Evolutionary conservation across 2,329 filamentous ascomycete species (phyloP).

Genomic region (Microdochium nivale): DNA sequence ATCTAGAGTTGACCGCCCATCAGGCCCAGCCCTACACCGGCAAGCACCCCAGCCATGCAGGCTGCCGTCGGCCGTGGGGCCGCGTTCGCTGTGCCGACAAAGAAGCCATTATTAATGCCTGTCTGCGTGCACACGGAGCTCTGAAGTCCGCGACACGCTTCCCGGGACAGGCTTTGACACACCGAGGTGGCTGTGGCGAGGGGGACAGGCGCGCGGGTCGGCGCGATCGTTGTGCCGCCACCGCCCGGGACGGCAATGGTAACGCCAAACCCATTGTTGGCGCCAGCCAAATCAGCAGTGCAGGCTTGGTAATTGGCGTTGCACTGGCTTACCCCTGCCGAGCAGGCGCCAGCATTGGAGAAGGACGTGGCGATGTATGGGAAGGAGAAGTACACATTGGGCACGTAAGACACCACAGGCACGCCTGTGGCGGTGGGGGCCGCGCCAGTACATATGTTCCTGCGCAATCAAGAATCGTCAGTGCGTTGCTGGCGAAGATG

Average conservation of each 20-base stretch:
- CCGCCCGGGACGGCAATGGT: slow-evolving; percentile 47
- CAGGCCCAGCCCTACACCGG: slow-evolving; percentile 21
- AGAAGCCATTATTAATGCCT: slow-evolving; percentile 14
- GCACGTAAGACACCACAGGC: slow-evolving; percentile 38
- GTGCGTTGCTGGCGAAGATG: not conserved
- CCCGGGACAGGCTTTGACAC: slow-evolving; percentile 45
- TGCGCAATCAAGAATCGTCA: slow-evolving; percentile 11
- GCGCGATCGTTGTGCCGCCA: slow-evolving; percentile 42
- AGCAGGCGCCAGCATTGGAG: slow-evolving; percentile 40
- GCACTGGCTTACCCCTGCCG: slow-evolving; percentile 41
- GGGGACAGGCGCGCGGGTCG: slow-evolving; percentile 27
- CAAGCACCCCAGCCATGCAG: slow-evolving; percentile 18
- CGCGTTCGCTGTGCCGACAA: slow-evolving; percentile 15
- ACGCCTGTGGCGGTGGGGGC: slow-evolving; percentile 29
- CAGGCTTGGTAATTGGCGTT: slow-evolving; percentile 45
- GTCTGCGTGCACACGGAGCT: slow-evolving; percentile 27
- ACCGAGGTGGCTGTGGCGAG: slow-evolving; percentile 40
- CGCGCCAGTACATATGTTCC: slow-evolving; percentile 47
- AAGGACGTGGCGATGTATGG: slow-evolving; percentile 48
- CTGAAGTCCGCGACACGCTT: slow-evolving; percentile 38
- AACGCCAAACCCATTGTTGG: slow-evolving; percentile 35
- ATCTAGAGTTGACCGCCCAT: slow-evolving; percentile 8
- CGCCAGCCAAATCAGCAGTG: slow-evolving; percentile 35
- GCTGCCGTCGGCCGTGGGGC: slow-evolving; percentile 17
- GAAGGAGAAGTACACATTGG: slow-evolving; percentile 52